Percentiles rank a stretch among this genome's conserved stretches.
Conservation (phyloP, 306 rosid genomes). For the Amphicarpaea edgeworthii region DNA sequence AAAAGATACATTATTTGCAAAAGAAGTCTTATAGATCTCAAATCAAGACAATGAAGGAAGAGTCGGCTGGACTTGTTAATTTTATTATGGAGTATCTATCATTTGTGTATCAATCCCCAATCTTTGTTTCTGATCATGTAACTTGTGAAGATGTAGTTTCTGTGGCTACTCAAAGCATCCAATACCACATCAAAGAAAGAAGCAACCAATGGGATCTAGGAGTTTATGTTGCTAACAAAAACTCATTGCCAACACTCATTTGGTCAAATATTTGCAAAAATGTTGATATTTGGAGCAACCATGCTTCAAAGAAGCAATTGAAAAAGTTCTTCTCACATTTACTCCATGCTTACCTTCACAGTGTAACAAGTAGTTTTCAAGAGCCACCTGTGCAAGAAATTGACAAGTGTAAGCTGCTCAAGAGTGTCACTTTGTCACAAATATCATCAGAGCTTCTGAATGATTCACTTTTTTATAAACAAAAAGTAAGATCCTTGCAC, state of each 20-base stretch:
- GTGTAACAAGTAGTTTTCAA: slow-evolving; percentile 51
- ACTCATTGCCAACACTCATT: slow-evolving; percentile 71
- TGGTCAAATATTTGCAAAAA: slow-evolving; percentile 89
- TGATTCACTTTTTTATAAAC: slow-evolving; percentile 73
- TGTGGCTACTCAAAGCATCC: slow-evolving; percentile 51
- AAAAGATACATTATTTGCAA: slow-evolving; percentile 61
- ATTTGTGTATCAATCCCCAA: slow-evolving; percentile 56
- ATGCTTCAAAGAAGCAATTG: slow-evolving; percentile 76
- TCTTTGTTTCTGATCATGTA: slow-evolving; percentile 46
- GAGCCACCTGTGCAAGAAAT: slow-evolving; percentile 43
- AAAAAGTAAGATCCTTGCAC: slow-evolving; percentile 68
- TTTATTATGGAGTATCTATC: slow-evolving; percentile 74
- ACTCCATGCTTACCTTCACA: slow-evolving; percentile 60
- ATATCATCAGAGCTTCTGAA: slow-evolving; percentile 74
- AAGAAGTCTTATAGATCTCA: slow-evolving; percentile 55
- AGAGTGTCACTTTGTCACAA: slow-evolving; percentile 62
- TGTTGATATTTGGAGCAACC: slow-evolving; percentile 79
- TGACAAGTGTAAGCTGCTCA: slow-evolving; percentile 51
- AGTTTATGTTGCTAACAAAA: slow-evolving; percentile 56
- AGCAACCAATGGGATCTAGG: slow-evolving; percentile 64
- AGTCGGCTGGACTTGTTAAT: slow-evolving; percentile 74
- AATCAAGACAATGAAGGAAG: slow-evolving; percentile 68
- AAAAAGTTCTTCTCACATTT: slow-evolving; percentile 70
- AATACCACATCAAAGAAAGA: not conserved
- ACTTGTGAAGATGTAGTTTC: slow-evolving; percentile 49